A percentile compares a stretch with the other conserved stretches of the same genome.
Evolutionary conservation across 352 stramenopile genomes (phyloP).

Genomic region (Nothophytophthora sp.): DNA sequence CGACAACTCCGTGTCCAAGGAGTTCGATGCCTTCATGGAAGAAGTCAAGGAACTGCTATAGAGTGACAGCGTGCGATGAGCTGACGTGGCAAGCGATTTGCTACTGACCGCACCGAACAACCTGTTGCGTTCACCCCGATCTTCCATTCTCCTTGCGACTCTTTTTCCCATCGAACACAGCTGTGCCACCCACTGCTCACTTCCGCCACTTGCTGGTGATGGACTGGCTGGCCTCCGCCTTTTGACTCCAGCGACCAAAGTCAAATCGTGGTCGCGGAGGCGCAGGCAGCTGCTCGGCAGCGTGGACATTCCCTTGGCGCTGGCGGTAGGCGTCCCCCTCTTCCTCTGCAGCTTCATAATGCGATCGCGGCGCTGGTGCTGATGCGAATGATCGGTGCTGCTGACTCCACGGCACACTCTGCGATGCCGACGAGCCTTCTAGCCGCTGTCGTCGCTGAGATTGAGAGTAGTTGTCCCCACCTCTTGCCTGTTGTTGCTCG

Average conservation of each 20-base stretch:
- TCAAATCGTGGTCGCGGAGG: conserved; percentile 16
- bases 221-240: conserved; percentile 28
- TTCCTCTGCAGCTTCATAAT: conserved; percentile 14
- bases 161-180: no score
- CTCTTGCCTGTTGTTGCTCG: not conserved
- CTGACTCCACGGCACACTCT: conserved; percentile 13
- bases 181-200: conserved; percentile 3
- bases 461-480: not conserved
- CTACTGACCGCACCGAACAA: no score
- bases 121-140: no score
- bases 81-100: no score
- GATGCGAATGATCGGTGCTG: conserved; percentile 4
- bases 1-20: conserved; percentile 37
- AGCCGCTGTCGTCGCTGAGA: conserved; percentile 15
- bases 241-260: conserved; percentile 39
- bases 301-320: conserved; percentile 4
- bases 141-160: no score
- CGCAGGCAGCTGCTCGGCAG: conserved; percentile 9
- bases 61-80: no score
- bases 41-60: conserved; percentile 53
- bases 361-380: conserved; percentile 1
- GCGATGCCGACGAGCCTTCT: conserved; percentile 1
- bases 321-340: conserved; percentile 25
- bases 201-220: conserved; percentile 45
- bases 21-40: conserved; percentile 78